Percentiles rank a stretch among this genome's conserved stretches.
Evolutionary conservation across 148 eudicot species (phyloP).

Genomic region (Rhododendron kiyosumense): DNA sequence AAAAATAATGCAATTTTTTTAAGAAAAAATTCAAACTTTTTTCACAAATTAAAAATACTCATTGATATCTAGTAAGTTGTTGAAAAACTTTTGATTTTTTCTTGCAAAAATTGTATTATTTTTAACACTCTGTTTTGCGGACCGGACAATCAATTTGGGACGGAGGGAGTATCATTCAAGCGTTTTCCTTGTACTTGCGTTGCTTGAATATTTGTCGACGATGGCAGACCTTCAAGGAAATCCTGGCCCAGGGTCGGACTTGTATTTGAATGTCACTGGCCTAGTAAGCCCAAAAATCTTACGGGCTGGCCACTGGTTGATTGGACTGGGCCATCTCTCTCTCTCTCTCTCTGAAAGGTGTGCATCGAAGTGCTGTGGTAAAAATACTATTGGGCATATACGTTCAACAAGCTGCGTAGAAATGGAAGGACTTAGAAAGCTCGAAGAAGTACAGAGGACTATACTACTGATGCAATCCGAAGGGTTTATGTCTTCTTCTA

Average conservation of each 20-base stretch:
- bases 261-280: background rate
- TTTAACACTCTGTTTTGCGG: too few species aligned
- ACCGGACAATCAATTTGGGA: too few species aligned
- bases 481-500: constrained; percentile 17
- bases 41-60: too few species aligned
- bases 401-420: background rate
- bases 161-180: too few species aligned
- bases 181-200: too few species aligned
- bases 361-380: background rate
- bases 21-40: too few species aligned
- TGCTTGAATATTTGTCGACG: background rate
- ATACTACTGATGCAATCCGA: constrained; percentile 33
- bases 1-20: too few species aligned
- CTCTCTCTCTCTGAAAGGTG: background rate
- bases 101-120: too few species aligned
- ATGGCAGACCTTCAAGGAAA: background rate
- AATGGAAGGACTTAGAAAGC: constrained; percentile 65
- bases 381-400: background rate
- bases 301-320: background rate
- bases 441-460: constrained; percentile 51
- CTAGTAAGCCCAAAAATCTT: background rate
- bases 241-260: background rate
- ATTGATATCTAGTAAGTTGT: too few species aligned
- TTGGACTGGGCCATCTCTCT: background rate
- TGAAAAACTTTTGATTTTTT: too few species aligned